These are phyloP conservation scores for Didymella keratinophila DNA, from an alignment of 2,329 filamentous ascomycete species.

Conservation along the genomic window DNA sequence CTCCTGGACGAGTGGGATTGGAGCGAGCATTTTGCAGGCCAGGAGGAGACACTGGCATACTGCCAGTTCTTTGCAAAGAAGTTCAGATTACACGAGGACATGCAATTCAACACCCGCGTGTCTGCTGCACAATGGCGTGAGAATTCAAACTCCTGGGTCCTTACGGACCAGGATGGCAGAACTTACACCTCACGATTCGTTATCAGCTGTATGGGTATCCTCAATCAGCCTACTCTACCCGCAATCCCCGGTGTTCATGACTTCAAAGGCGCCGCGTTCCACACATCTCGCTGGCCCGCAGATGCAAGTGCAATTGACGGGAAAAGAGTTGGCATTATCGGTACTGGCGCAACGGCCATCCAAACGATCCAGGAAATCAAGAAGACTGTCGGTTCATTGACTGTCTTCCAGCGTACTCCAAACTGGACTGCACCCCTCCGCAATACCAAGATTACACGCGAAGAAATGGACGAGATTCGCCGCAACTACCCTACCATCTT, in stretches of 20 bases:
- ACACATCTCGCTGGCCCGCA: slow-evolving; percentile 67
- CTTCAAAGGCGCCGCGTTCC: slow-evolving; percentile 39
- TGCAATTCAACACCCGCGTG: slow-evolving; percentile 34
- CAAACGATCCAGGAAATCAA: slow-evolving; percentile 68
- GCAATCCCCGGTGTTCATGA: slow-evolving; percentile 33
- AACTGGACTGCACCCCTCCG: slow-evolving; percentile 35
- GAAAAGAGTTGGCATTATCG: slow-evolving; percentile 67
- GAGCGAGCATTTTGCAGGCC: slow-evolving; percentile 45
- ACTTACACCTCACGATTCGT: slow-evolving; percentile 28
- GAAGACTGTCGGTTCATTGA: slow-evolving; percentile 57
- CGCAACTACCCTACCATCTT: slow-evolving; percentile 27
- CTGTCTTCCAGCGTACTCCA: slow-evolving; percentile 70
- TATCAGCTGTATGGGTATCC: slow-evolving; percentile 34
- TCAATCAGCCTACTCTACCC: slow-evolving; percentile 31
- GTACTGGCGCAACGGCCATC: slow-evolving; percentile 66
- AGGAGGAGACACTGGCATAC: slow-evolving; percentile 59
- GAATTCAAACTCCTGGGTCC: slow-evolving; percentile 29
- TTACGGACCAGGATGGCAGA: slow-evolving; percentile 24
- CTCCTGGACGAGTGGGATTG: slow-evolving; percentile 55
- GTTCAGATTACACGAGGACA: slow-evolving; percentile 49
- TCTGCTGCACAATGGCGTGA: slow-evolving; percentile 25
- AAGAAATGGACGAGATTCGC: slow-evolving; percentile 29
- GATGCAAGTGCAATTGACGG: slow-evolving; percentile 60
- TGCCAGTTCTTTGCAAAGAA: slow-evolving; percentile 58
- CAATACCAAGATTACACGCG: slow-evolving; percentile 25